Evolutionary conservation across 768 basidiomycete genomes (phyloP), one percentile per base, ranked within the genome.

Genomic region (Russula sp.): DNA sequence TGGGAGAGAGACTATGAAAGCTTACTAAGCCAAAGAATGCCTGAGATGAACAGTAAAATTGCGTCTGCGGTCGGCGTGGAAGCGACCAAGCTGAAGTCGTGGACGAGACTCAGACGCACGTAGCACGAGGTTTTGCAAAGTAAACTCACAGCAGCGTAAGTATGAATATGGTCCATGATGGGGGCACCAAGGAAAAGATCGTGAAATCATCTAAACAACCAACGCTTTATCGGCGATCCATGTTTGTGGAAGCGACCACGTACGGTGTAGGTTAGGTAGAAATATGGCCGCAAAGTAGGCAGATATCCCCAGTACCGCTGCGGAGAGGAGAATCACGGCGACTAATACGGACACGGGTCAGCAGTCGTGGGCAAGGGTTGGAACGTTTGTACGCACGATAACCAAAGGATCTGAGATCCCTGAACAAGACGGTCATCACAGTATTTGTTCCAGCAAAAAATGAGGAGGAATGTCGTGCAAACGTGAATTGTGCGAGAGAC

Each of bases 141-240:
- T 40, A 39, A 55, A 57, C 67, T 13, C 22, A 68, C 67, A 68
- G 32, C 35, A 68, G 32, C 4, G n/a, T 11, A 48, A 68, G 34
- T n/a, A 68, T 61, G 48, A 68, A 61, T 59, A 68, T 60, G 14
- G 67, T 66, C 61, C 61, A 66, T 10, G 67, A 63, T 2, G 67
- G 65, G 6, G 64, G 66, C 40, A 68, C 18, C 37, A 68, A 50
- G 2, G 67, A 7, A 60, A 22, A 68, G 40, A 68, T 66, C 35
- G 65, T n/a, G 32, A 50, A 66, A 53, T 68, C 67, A 61, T 66
- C 67, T 68, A 14, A 52, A 35, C n/a, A 22, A 40, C 16, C 6
- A 20, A 48, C 34, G 20, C n/a, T 63, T 42, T 22, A 51, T n/a
- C 7, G 27, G 10, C 14, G 5, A 40, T 51, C 18, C 22, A 49